A percentile compares a stretch with the other conserved stretches of the same genome.
Evolutionary conservation across 306 rosid genomes (phyloP).

Genomic region (Ceratonia siliqua): DNA sequence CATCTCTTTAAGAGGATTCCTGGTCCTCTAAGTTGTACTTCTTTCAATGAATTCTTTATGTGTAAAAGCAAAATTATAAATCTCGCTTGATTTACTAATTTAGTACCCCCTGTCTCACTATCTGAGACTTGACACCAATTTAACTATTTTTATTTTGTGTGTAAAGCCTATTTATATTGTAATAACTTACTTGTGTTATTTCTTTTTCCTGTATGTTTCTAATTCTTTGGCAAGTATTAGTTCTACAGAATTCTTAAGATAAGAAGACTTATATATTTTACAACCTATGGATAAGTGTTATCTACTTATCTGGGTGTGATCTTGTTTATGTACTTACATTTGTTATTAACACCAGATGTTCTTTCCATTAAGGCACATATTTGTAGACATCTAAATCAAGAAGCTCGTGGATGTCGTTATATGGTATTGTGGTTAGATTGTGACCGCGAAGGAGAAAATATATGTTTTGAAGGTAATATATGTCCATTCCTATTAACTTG

Average conservation of each 20-base stretch:
- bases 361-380: conserved; percentile 76
- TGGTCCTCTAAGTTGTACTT: no score
- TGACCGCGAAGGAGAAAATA: conserved; percentile 98
- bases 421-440: conserved; percentile 96
- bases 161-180: conserved; percentile 3
- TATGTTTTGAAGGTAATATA: conserved; percentile 87
- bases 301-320: conserved; percentile 28
- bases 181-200: not conserved
- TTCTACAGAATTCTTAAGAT: conserved; percentile 11
- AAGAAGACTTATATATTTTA: not conserved
- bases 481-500: conserved; percentile 8
- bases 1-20: not conserved
- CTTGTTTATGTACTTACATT: conserved; percentile 21
- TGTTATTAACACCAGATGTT: conserved; percentile 35
- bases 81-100: conserved; percentile 8
- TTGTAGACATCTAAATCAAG: conserved; percentile 81
- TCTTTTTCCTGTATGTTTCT: not conserved
- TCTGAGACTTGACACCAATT: not conserved
- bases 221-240: conserved; percentile 5
- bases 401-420: conserved; percentile 83
- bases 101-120: conserved; percentile 1
- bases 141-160: conserved; percentile 12
- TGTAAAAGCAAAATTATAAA: not conserved
- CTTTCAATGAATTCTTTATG: no score
- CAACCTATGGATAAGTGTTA: not conserved